These are phyloP conservation scores for Solanum chaucha DNA, from an alignment of 257 asterid species.

Conservation along the genomic window DNA sequence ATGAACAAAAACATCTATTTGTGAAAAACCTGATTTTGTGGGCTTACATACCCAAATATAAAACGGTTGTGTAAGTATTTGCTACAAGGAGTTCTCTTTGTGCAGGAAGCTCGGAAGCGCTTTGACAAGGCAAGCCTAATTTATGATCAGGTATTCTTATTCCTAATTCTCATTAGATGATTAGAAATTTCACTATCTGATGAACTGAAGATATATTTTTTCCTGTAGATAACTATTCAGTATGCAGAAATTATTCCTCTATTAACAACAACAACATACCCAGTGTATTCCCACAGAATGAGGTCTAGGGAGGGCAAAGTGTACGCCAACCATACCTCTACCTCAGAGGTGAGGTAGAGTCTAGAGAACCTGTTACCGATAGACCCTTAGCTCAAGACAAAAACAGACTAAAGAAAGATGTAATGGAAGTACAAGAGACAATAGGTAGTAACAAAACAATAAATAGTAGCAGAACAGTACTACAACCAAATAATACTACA, in stretches of 20 bases:
- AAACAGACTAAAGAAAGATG: neutral
- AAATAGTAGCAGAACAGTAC: neutral
- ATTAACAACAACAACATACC: neutral
- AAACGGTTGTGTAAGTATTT: conserved; percentile 1
- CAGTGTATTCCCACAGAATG: neutral
- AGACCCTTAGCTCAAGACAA: neutral
- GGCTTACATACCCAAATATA: neutral
- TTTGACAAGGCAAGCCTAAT: conserved; percentile 97
- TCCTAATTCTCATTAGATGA: neutral
- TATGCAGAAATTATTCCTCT: neutral
- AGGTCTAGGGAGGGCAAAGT: neutral
- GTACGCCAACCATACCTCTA: neutral
- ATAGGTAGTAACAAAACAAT: neutral
- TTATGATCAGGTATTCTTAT: conserved; percentile 81
- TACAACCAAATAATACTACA: neutral
- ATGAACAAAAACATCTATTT: neutral
- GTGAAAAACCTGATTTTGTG: neutral
- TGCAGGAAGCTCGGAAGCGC: conserved; percentile 96
- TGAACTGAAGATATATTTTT: neutral
- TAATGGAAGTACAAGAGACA: neutral
- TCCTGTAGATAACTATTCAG: neutral
- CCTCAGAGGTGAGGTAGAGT: neutral
- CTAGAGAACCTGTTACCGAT: neutral
- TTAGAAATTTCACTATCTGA: neutral
- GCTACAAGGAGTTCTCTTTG: conserved; percentile 16